Percentiles rank a stretch among this genome's conserved stretches.
Evolutionary conservation across 306 rosid genomes (phyloP).

Genomic region (Dryas drummondii): DNA sequence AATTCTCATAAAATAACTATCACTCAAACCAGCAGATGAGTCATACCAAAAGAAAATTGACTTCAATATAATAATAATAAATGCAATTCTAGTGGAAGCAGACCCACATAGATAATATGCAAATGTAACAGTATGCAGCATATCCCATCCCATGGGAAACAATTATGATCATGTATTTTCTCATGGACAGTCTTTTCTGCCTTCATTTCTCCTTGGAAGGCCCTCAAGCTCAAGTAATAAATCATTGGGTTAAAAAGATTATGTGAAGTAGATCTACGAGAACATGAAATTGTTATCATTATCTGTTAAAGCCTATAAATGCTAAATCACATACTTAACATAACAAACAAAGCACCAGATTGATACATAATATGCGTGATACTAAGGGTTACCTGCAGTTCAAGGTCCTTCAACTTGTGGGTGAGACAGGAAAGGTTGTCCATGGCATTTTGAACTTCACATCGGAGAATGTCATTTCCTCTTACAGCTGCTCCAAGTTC

Average conservation of each 20-base stretch:
- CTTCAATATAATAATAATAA: not conserved
- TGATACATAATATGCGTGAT: slow-evolving; percentile 10
- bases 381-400: slow-evolving; percentile 66
- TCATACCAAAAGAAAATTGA: not conserved
- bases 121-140: too few species aligned
- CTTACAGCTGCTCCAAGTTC: slow-evolving; percentile 90
- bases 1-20: not conserved
- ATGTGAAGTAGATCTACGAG: not conserved
- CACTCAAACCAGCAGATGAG: not conserved
- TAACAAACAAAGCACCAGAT: not conserved
- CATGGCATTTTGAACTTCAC: slow-evolving; percentile 73
- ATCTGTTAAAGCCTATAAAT: not conserved
- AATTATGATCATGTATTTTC: not conserved
- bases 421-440: slow-evolving; percentile 64
- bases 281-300: not conserved
- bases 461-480: slow-evolving; percentile 76
- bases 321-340: not conserved
- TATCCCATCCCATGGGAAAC: not conserved
- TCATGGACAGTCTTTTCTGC: not conserved
- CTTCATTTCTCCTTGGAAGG: not conserved
- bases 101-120: too few species aligned
- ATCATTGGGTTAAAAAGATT: not conserved
- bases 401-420: slow-evolving; percentile 76
- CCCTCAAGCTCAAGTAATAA: not conserved
- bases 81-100: not conserved